phyloP scores from a whole-genome alignment of 352 stramenopile genomes.

The Pythium phragmiticola region DNA sequence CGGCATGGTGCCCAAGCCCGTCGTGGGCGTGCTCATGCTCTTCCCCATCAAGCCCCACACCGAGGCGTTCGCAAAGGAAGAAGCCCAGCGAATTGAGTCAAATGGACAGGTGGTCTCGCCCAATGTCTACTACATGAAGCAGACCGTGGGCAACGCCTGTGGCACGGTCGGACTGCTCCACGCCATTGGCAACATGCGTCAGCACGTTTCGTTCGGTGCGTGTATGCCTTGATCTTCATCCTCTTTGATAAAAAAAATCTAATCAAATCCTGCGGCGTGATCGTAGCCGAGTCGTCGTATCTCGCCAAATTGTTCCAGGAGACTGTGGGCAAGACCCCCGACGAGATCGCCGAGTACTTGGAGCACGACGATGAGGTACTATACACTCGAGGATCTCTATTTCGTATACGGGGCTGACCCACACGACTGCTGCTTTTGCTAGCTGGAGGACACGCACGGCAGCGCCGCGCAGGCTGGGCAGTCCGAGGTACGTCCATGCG shows the following conservation, averaged over 20 bases:
- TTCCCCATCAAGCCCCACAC: slow-evolving; percentile 93
- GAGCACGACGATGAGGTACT: slow-evolving; percentile 88
- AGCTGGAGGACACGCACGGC: slow-evolving; percentile 92
- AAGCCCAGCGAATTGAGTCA: slow-evolving; percentile 61
- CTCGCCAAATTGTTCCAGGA: slow-evolving; percentile 83
- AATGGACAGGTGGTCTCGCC: slow-evolving; percentile 68
- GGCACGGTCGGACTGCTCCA: slow-evolving; percentile 96
- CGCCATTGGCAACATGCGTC: slow-evolving; percentile 89
- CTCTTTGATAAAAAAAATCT: no score
- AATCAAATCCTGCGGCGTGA: no score
- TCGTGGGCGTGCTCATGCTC: slow-evolving; percentile 93
- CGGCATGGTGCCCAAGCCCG: slow-evolving; percentile 93
- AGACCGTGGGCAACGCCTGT: slow-evolving; percentile 97
- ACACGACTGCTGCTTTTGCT: not conserved
- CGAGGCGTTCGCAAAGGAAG: slow-evolving; percentile 73
- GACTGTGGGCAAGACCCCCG: slow-evolving; percentile 73
- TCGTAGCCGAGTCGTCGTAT: slow-evolving; percentile 38
- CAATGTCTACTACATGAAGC: slow-evolving; percentile 91
- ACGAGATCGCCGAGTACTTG: slow-evolving; percentile 84
- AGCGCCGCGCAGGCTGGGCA: slow-evolving; percentile 88
- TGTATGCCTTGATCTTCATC: not conserved
- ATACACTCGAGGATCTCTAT: not conserved
- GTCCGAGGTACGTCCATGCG: slow-evolving; percentile 51
- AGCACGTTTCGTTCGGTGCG: slow-evolving; percentile 65
- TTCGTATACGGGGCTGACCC: not conserved